Base-by-base conservation (phyloP, 176 grass and related monocot genomes). In the Musa beccarii region DNA sequence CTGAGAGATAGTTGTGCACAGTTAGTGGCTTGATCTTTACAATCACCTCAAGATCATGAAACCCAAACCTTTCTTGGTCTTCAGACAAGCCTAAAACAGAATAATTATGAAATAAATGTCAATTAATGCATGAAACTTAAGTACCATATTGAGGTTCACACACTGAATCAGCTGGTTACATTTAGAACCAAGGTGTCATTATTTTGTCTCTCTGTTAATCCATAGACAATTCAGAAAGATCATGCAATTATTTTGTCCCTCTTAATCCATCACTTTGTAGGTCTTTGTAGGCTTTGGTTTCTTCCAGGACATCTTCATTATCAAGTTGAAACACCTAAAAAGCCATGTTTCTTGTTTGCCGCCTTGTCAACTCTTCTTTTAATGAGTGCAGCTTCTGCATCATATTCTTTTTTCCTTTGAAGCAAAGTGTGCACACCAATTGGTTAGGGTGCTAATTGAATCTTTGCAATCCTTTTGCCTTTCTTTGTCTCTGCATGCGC, bases 321-420 rank as follows among this genome's bases (percentile, higher is more conserved):
- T 43, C 34, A 5, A 43, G 34, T 43, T 43, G 34, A 43, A 43
- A 43, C 34, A 43, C 34, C 34, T 43, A 43, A 43, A 43, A 43
- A 43, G 34, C 34, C 34, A 43, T 43, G 34, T 43, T 43, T 43
- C 34, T 43, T 15, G 57, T 61, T 20, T 61, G 17, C 57, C 16
- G 34, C n/a, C 57, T n/a, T 61, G 57, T 61, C 57, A 61, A n/a
- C 57, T 61, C 57, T 61, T n/a, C 57, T 61, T 61, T 61, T n/a
- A 61, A 61, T 17, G n/a, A 61, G 57, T 61, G 57, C 17, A 61
- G 14, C 17, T 61, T 61, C 4, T 61, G 57, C 57, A 61, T 61
- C 57, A 61, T 61, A 61, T 61, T 61, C 57, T 21, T 61, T 15
- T 43, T 61, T 61, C 57, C 57, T 61, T 61, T 61, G 57, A 61